Evolutionary conservation across 108 stramenopile genomes (phyloP).

Genomic region (Chaetoceros muelleri): DNA sequence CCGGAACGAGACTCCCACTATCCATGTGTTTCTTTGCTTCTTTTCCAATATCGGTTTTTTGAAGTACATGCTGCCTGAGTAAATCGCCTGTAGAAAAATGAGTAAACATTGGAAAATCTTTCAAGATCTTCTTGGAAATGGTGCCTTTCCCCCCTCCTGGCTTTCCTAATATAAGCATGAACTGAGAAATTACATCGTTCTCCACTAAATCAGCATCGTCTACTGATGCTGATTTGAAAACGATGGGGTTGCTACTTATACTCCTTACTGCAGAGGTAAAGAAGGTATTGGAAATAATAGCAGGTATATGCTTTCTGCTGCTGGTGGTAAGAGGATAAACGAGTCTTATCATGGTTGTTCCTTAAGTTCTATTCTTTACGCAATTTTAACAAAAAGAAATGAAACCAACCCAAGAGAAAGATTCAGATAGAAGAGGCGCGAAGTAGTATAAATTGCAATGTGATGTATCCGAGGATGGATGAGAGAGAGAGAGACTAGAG

Average conservation of each 20-base stretch:
- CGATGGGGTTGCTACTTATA: background rate
- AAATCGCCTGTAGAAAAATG: slow-evolving; percentile 95
- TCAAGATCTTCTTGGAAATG: slow-evolving; percentile 82
- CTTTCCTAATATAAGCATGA: slow-evolving; percentile 79
- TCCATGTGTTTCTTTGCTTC: slow-evolving; percentile 87
- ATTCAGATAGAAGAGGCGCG: too few relatives aligned
- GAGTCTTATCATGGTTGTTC: too few relatives aligned
- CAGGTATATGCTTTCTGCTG: too few relatives aligned
- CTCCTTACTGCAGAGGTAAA: too few relatives aligned
- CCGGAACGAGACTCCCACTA: slow-evolving; percentile 82
- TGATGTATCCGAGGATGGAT: too few relatives aligned
- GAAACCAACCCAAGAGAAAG: too few relatives aligned
- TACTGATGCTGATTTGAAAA: background rate
- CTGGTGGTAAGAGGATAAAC: too few relatives aligned
- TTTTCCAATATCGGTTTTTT: slow-evolving; percentile 64
- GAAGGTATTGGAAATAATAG: too few relatives aligned
- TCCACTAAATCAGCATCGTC: slow-evolving; percentile 6
- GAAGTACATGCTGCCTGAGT: slow-evolving; percentile 82
- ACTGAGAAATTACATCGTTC: slow-evolving; percentile 24
- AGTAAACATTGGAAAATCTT: slow-evolving; percentile 75
- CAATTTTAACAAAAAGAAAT: too few relatives aligned
- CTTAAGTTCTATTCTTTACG: too few relatives aligned
- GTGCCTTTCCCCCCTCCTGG: slow-evolving; percentile 98
- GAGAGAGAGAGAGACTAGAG: too few relatives aligned
- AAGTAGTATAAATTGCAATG: too few relatives aligned